A percentile compares a stretch with the other conserved stretches of the same genome.
Evolutionary conservation across 352 stramenopile genomes (phyloP).

Genomic region (Hyaloperonospora arabidopsidis): DNA sequence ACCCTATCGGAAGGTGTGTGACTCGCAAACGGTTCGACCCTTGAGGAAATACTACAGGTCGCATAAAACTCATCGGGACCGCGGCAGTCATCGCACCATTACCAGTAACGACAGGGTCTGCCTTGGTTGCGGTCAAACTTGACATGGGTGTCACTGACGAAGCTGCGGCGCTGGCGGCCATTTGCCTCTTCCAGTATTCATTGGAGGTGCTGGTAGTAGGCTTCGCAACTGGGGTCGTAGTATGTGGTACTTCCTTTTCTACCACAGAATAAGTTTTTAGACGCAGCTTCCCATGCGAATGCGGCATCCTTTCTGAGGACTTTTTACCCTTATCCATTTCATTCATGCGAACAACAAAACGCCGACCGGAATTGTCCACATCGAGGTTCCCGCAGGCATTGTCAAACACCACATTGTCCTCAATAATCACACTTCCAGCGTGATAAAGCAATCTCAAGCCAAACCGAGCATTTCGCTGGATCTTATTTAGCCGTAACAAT

Average conservation of each 20-base stretch:
- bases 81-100: conserved; percentile 16
- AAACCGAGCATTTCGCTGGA: conserved; percentile 60
- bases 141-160: neutral
- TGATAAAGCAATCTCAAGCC: conserved; percentile 67
- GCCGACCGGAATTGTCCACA: conserved; percentile 61
- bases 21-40: conserved; percentile 17
- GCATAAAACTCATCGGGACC: conserved; percentile 28
- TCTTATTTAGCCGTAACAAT: conserved; percentile 53
- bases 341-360: conserved; percentile 74
- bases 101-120: conserved; percentile 7
- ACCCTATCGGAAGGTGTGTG: conserved; percentile 21
- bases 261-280: conserved; percentile 35
- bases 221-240: neutral
- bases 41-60: conserved; percentile 17
- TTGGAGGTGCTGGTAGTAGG: conserved; percentile 3
- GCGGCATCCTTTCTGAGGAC: conserved; percentile 37
- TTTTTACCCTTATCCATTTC: conserved; percentile 58
- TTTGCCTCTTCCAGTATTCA: conserved; percentile 21
- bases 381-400: conserved; percentile 69
- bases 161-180: conserved; percentile 1
- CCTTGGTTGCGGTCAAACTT: neutral
- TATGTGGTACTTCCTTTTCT: conserved; percentile 20
- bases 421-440: conserved; percentile 58
- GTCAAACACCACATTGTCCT: conserved; percentile 61
- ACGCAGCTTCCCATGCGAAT: conserved; percentile 41